Evolutionary conservation across 2,329 filamentous ascomycete genomes (phyloP).

Genomic region (Talaromyces sp.): DNA sequence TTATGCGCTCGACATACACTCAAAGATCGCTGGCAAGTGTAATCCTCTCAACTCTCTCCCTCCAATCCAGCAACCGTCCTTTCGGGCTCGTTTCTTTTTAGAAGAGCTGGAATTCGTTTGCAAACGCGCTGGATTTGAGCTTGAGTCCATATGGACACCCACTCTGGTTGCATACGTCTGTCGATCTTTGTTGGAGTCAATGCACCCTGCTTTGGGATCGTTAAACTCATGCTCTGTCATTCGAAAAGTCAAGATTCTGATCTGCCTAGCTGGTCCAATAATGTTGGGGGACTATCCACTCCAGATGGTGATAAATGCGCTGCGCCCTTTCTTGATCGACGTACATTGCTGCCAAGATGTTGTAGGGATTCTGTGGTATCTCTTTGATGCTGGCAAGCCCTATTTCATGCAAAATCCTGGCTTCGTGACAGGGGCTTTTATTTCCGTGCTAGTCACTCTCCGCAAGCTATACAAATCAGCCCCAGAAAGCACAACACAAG

Average conservation of each 20-base stretch:
- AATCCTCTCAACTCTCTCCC: slow-evolving; percentile 68
- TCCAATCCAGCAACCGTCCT: slow-evolving; percentile 82
- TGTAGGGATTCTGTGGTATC: slow-evolving; percentile 81
- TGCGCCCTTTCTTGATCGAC: slow-evolving; percentile 78
- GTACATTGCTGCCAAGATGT: slow-evolving; percentile 88
- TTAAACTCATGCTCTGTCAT: slow-evolving; percentile 84
- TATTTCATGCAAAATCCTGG: slow-evolving; percentile 69
- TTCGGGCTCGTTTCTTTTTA: slow-evolving; percentile 75
- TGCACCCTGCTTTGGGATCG: slow-evolving; percentile 81
- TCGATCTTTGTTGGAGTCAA: slow-evolving; percentile 75
- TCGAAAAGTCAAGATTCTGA: slow-evolving; percentile 78
- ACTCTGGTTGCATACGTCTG: slow-evolving; percentile 73
- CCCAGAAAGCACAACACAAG: slow-evolving; percentile 79
- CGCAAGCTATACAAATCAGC: slow-evolving; percentile 73
- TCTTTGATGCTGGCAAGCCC: slow-evolving; percentile 68
- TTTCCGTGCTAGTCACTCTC: slow-evolving; percentile 79
- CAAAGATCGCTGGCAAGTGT: slow-evolving; percentile 69
- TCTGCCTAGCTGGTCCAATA: slow-evolving; percentile 73
- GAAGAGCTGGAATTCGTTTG: slow-evolving; percentile 79
- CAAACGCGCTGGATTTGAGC: slow-evolving; percentile 67
- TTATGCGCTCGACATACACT: slow-evolving; percentile 66
- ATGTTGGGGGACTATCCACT: slow-evolving; percentile 80
- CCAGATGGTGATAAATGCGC: slow-evolving; percentile 83
- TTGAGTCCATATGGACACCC: slow-evolving; percentile 72
- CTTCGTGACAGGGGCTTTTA: slow-evolving; percentile 77